Evolutionary conservation across 2,329 filamentous ascomycete species (phyloP).

Genomic region (Cytospora piceae): DNA sequence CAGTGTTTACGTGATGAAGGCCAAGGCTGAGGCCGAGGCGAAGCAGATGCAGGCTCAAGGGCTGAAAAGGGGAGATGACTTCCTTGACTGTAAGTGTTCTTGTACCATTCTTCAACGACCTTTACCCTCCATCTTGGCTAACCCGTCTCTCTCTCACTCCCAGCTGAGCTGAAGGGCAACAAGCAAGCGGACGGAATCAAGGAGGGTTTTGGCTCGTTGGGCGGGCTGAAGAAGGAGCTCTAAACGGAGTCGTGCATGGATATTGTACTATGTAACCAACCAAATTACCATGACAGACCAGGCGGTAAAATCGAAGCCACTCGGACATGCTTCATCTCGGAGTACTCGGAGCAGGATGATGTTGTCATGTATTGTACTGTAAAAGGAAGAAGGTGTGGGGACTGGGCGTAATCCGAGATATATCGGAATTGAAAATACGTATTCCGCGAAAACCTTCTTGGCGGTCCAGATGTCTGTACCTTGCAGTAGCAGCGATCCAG

Average conservation of each 20-base stretch:
- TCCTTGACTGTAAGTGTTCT: conserved; percentile 39
- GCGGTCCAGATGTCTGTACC: no score
- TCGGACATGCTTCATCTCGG: background rate
- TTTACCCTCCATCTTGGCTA: background rate
- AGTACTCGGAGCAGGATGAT: no score
- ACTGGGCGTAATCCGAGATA: no score
- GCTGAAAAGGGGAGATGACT: conserved; percentile 45
- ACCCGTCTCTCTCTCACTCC: background rate
- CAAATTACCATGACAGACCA: conserved; percentile 1
- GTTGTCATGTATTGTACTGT: no score
- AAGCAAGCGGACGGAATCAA: conserved; percentile 41
- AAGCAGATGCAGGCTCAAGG: conserved; percentile 46
- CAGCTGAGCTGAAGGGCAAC: conserved; percentile 43
- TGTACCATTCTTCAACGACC: background rate
- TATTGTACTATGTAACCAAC: background rate
- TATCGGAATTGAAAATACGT: no score
- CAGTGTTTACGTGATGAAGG: conserved; percentile 43
- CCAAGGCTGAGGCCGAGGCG: conserved; percentile 45
- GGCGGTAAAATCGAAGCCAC: conserved; percentile 3
- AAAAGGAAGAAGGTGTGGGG: no score
- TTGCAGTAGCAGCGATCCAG: no score
- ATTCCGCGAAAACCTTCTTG: no score
- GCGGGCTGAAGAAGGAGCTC: conserved; percentile 39
- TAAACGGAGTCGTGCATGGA: conserved; percentile 21
- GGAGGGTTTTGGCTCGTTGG: conserved; percentile 37